Evolutionary conservation across 2,329 filamentous ascomycete species (phyloP).

Genomic region (Xenoacremonium recifei): DNA sequence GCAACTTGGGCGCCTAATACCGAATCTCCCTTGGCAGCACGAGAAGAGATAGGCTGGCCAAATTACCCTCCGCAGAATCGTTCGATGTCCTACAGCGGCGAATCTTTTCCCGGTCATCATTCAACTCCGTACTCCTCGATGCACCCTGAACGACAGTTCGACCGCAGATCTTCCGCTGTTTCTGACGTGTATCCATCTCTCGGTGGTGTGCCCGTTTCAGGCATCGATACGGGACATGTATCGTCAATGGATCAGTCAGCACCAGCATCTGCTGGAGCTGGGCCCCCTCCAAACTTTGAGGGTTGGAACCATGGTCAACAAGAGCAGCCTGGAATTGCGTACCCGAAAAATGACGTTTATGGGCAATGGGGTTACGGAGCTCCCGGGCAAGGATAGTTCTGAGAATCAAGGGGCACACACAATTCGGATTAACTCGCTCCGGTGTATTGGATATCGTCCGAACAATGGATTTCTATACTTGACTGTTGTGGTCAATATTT

Average conservation of each 20-base stretch:
- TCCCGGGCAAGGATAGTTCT: constrained; percentile 7
- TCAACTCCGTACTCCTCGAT: constrained; percentile 40
- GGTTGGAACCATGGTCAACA: constrained; percentile 44
- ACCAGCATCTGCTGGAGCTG: constrained; percentile 38
- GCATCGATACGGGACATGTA: constrained; percentile 34
- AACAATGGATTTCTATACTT: no score
- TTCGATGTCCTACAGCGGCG: constrained; percentile 49
- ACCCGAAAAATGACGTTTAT: constrained; percentile 38
- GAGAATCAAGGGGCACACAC: no score
- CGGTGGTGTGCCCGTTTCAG: constrained; percentile 35
- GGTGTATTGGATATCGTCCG: no score
- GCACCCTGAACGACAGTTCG: constrained; percentile 38
- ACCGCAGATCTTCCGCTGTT: constrained; percentile 40
- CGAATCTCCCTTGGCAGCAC: constrained; percentile 32
- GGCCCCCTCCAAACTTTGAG: constrained; percentile 37
- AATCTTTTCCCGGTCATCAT: constrained; percentile 34
- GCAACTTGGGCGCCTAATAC: constrained; percentile 40
- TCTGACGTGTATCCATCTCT: constrained; percentile 45
- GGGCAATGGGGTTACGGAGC: constrained; percentile 34
- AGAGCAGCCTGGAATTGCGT: constrained; percentile 27
- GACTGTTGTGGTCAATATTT: no score
- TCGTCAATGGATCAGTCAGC: constrained; percentile 26
- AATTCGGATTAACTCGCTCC: no score
- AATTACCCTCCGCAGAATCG: constrained; percentile 41
- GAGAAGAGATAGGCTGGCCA: constrained; percentile 47